A percentile compares a stretch with the other conserved stretches of the same genome.
phyloP scores from a whole-genome alignment of 140 eudicot genomes.

The Erigeron philadelphicus region DNA sequence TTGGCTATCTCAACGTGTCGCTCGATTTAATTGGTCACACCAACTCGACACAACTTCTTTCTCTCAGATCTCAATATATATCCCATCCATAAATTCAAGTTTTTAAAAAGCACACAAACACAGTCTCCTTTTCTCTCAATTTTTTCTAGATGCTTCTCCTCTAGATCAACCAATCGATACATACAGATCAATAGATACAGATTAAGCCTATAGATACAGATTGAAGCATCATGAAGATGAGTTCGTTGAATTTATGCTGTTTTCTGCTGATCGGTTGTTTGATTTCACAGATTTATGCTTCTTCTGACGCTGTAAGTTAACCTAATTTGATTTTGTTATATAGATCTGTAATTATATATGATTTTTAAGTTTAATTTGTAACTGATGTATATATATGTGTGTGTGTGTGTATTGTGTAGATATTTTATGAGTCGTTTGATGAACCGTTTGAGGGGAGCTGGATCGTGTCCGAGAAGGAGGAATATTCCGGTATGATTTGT shows the following conservation, averaged over 20 bases:
- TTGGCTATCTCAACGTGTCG: conserved; percentile 47
- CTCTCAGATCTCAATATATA: conserved; percentile 31
- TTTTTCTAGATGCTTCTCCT: conserved; percentile 19
- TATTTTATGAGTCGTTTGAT: conserved; percentile 70
- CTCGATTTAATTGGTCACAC: conserved; percentile 46
- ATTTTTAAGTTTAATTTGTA: background rate
- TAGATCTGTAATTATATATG: conserved; percentile 17
- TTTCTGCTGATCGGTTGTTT: conserved; percentile 46
- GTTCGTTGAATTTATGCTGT: conserved; percentile 27
- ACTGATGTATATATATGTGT: conserved; percentile 16
- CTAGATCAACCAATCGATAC: conserved; percentile 15
- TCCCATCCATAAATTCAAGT: conserved; percentile 3
- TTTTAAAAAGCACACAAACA: conserved; percentile 13
- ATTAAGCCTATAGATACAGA: conserved; percentile 14
- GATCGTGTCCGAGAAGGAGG: conserved; percentile 82
- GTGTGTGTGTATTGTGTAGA: conserved; percentile 27
- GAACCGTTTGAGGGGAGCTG: conserved; percentile 73
- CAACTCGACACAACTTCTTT: conserved; percentile 41
- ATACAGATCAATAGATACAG: conserved; percentile 11
- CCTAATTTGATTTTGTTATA: conserved; percentile 9
- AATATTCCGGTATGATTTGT: conserved; percentile 49
- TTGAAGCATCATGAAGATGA: conserved; percentile 33
- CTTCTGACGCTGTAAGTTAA: conserved; percentile 40
- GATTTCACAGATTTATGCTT: conserved; percentile 51
- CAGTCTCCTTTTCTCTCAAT: background rate